phyloP scores from a whole-genome alignment of 139 green algal genomes.

The Monoraphidium neglectum region DNA sequence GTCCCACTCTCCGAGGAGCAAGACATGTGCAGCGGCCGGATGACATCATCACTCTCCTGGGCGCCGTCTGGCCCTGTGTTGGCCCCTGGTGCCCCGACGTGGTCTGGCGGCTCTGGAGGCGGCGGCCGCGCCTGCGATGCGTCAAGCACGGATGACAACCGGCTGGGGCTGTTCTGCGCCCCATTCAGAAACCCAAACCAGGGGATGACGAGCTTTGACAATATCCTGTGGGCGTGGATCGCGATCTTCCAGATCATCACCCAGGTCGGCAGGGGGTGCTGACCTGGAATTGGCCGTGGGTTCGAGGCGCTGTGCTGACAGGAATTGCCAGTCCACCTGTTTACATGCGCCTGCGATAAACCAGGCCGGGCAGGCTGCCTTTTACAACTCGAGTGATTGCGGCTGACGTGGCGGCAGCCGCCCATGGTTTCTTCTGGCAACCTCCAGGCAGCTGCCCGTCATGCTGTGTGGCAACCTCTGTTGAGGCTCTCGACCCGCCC shows the following conservation, averaged over 20 bases:
- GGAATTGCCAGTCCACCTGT: too few species aligned
- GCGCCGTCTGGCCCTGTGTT: not conserved
- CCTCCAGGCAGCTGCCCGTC: too few species aligned
- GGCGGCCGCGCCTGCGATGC: slow-evolving; percentile 16
- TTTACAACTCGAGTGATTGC: too few species aligned
- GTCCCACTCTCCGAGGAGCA: slow-evolving; percentile 3
- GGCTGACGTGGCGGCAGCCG: too few species aligned
- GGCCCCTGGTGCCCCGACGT: slow-evolving; percentile 10
- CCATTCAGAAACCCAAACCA: slow-evolving; percentile 55
- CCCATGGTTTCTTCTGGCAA: too few species aligned
- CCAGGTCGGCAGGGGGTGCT: too few species aligned
- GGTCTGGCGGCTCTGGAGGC: slow-evolving; percentile 5
- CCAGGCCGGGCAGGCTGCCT: too few species aligned
- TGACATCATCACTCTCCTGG: slow-evolving; percentile 28
- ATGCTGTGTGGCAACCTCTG: too few species aligned
- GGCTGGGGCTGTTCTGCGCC: slow-evolving; percentile 38
- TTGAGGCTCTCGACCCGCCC: too few species aligned
- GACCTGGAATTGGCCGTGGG: too few species aligned
- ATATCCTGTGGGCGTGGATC: slow-evolving; percentile 71
- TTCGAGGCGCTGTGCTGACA: too few species aligned
- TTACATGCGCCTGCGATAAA: too few species aligned
- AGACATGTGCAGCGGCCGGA: slow-evolving; percentile 37
- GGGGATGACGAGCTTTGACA: slow-evolving; percentile 73
- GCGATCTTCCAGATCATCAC: slow-evolving; percentile 82
- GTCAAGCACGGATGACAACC: not conserved